Base-by-base conservation (phyloP, 2,329 filamentous ascomycete genomes). In the Trichothecium sympodiale region DNA sequence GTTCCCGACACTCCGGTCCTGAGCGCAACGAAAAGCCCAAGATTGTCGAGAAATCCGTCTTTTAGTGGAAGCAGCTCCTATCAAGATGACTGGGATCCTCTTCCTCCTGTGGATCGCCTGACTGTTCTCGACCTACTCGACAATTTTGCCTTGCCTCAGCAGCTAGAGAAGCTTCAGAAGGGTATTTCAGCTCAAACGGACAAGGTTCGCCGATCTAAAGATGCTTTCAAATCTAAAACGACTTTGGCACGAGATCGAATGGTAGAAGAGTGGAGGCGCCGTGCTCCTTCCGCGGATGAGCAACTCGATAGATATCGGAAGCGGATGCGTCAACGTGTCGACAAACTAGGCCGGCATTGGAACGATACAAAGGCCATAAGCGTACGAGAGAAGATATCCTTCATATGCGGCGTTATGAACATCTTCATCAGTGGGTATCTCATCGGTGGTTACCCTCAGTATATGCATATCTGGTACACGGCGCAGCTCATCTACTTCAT, bases 351-450 rank as follows among this genome's bases (percentile, higher is more conserved):
- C 41, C 75, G 71, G 45, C 78, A 78, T 51, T 98, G 89, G 88
- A 91, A 84, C 53, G 83, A 94, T 52, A 85, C 83, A 14, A 86
- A 86, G 50, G 80, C 77, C 8, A 87, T 98, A 47, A 95, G 87
- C 2, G 60, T 84, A 34, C 79, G 88, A 39, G 91, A 98, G 63
- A 98, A 98, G 69, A 67, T 93, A 33, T 88, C 89, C 5, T 98
- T 98, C 59, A 95, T 98, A 43, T 89, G 79, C 41, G 91, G 87
- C 49, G 88, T 95, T 46, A 76, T 95, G 63, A 98, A 98, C 61
- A 91, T 98, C 56, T 94, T 98, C 60, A 78, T 96, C 54, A 94
- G 86, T 46, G 91, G 89, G 39, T 96, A 94, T 56, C 66, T 98
- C 32, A 83, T 98, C 36, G 91, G 91, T 41, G 86, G 77, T 20